Conservation (phyloP, 2,329 filamentous ascomycete species). For the Aspergillus brasiliensis region DNA sequence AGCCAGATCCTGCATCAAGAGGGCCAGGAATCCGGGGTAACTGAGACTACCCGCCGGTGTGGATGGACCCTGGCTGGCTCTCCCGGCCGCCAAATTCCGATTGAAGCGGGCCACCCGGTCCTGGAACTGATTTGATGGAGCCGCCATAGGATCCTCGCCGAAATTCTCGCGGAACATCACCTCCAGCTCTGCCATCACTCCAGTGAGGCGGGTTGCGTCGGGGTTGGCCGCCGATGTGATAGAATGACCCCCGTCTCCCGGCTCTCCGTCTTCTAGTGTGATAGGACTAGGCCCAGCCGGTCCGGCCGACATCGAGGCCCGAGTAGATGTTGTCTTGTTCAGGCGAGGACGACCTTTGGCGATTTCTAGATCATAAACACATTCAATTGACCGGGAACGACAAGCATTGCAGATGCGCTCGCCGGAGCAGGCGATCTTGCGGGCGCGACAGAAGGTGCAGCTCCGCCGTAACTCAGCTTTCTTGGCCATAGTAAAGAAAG, state of each 20-base stretch:
- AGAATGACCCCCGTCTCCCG: not conserved
- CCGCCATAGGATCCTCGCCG: not conserved
- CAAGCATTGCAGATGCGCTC: conserved; percentile 3
- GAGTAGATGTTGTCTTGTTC: not conserved
- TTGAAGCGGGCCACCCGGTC: conserved; percentile 4
- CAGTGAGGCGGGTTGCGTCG: not conserved
- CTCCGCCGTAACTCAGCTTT: conserved; percentile 4
- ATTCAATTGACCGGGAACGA: conserved; percentile 1
- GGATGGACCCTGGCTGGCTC: not conserved
- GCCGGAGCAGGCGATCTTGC: conserved; percentile 10
- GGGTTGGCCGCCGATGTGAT: not conserved
- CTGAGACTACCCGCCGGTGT: not conserved
- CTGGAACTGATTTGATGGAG: conserved; percentile 1
- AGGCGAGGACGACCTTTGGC: conserved; percentile 2
- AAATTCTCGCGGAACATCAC: conserved; percentile 6
- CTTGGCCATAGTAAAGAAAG: not conserved
- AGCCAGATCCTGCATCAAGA: not conserved
- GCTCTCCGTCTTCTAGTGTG: not conserved
- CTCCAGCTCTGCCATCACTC: conserved; percentile 1
- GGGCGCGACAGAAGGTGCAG: conserved; percentile 6
- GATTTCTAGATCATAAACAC: conserved; percentile 1
- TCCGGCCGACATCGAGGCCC: not conserved
- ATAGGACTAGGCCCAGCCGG: not conserved
- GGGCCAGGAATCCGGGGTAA: conserved; percentile 1
- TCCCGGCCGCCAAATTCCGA: not conserved